Conservation (phyloP, 495 filamentous ascomycete species). For the Hyphodiscus hymeniophilus region DNA sequence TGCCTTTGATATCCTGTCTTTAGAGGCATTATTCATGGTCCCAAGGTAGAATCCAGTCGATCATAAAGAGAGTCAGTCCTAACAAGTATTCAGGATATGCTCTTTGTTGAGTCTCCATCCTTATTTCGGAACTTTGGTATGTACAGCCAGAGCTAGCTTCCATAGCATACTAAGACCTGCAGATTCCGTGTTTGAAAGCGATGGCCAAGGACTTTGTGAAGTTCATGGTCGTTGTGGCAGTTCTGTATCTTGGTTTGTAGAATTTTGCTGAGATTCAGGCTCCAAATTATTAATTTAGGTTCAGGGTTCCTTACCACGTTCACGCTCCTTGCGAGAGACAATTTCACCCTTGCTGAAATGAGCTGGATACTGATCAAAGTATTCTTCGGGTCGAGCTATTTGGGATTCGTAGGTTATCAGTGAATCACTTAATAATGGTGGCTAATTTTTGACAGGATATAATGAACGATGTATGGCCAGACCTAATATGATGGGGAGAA, state of each 20-base stretch:
- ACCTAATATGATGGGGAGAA: constrained; percentile 34
- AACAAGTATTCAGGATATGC: constrained; percentile 49
- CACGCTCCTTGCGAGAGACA: constrained; percentile 73
- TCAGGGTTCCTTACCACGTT: constrained; percentile 85
- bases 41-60: constrained; percentile 41
- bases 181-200: constrained; percentile 25
- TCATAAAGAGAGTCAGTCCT: constrained; percentile 15
- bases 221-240: constrained; percentile 78
- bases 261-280: background rate
- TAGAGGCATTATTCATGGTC: constrained; percentile 86
- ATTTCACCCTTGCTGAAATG: constrained; percentile 67
- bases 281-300: background rate
- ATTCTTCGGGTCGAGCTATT: constrained; percentile 63
- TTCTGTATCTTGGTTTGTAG: constrained; percentile 53
- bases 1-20: constrained; percentile 78
- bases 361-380: constrained; percentile 84
- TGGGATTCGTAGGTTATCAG: constrained; percentile 64
- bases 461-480: constrained; percentile 28
- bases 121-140: constrained; percentile 67
- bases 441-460: constrained; percentile 22
- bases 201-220: constrained; percentile 82
- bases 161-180: background rate
- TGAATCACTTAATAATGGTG: constrained; percentile 3
- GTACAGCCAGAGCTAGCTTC: background rate
- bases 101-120: constrained; percentile 82